phyloP scores from a whole-genome alignment of 129 eudicot genomes.

The Escallonia rubra region DNA sequence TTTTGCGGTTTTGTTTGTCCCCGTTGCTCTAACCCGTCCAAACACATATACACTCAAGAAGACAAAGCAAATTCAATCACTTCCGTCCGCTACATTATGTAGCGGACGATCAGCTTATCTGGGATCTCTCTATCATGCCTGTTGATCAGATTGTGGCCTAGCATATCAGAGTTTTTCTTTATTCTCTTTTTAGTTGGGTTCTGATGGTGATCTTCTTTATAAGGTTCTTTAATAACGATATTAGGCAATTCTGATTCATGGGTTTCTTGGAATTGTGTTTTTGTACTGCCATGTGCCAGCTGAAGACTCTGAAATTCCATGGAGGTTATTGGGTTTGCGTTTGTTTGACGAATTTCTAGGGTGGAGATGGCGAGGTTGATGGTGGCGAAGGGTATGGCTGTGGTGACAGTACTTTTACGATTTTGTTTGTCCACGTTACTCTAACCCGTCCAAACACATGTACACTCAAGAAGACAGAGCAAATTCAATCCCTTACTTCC shows the following conservation, averaged over 20 bases:
- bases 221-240: slow-evolving; percentile 16
- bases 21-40: too few species aligned
- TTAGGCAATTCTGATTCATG: neutral
- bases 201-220: slow-evolving; percentile 13
- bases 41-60: too few species aligned
- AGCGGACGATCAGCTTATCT: slow-evolving; percentile 21
- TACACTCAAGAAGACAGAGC: too few species aligned
- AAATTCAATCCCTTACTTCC: too few species aligned
- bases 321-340: slow-evolving; percentile 18
- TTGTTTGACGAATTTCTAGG: slow-evolving; percentile 11
- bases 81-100: too few species aligned
- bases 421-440: too few species aligned
- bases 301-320: slow-evolving; percentile 18
- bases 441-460: too few species aligned
- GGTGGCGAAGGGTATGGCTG: too few species aligned
- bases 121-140: slow-evolving; percentile 26
- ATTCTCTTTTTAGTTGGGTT: slow-evolving; percentile 6
- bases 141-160: slow-evolving; percentile 44
- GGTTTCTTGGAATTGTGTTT: neutral
- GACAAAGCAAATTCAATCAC: too few species aligned
- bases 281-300: slow-evolving; percentile 13
- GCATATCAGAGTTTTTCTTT: slow-evolving; percentile 22
- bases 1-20: too few species aligned
- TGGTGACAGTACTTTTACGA: too few species aligned
- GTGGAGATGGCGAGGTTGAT: slow-evolving; percentile 1